phyloP scores from a whole-genome alignment of 225 moss, liverwort and hornwort genomes.

The Marchantia paleacea region DNA sequence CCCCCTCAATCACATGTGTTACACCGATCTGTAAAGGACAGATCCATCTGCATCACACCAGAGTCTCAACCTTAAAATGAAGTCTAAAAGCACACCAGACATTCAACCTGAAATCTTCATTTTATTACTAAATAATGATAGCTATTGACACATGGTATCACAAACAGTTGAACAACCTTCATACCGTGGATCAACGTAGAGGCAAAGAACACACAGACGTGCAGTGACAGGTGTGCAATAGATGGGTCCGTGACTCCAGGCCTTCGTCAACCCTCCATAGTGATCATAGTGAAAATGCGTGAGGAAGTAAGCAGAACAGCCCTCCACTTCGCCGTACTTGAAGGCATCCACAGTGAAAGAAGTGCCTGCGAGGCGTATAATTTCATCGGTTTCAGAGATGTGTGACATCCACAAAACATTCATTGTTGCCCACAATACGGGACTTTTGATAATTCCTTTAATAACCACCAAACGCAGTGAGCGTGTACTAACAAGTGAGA shows the following conservation, averaged over 20 bases:
- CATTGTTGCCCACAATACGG: neutral
- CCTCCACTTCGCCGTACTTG: constrained; percentile 70
- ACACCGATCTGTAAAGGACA: constrained; percentile 53
- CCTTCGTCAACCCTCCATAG: constrained; percentile 85
- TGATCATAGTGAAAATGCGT: constrained; percentile 91
- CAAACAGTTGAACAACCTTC: neutral
- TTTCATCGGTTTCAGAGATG: neutral
- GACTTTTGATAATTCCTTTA: no score
- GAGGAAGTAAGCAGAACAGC: constrained; percentile 80
- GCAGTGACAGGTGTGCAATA: constrained; percentile 89
- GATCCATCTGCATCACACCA: constrained; percentile 54
- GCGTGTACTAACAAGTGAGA: neutral
- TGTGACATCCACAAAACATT: neutral
- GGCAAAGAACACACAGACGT: constrained; percentile 77
- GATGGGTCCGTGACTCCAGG: constrained; percentile 84
- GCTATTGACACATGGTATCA: neutral
- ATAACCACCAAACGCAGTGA: no score
- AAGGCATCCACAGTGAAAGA: constrained; percentile 92
- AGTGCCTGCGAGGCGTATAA: constrained; percentile 42
- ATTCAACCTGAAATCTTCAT: neutral
- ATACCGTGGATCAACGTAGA: constrained; percentile 66
- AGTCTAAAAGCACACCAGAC: no score
- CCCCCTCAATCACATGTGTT: constrained; percentile 50
- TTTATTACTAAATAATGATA: neutral
- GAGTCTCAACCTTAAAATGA: neutral